Evolutionary conservation across 2,329 filamentous ascomycete species (phyloP).

Genomic region (Fusarium sp.): DNA sequence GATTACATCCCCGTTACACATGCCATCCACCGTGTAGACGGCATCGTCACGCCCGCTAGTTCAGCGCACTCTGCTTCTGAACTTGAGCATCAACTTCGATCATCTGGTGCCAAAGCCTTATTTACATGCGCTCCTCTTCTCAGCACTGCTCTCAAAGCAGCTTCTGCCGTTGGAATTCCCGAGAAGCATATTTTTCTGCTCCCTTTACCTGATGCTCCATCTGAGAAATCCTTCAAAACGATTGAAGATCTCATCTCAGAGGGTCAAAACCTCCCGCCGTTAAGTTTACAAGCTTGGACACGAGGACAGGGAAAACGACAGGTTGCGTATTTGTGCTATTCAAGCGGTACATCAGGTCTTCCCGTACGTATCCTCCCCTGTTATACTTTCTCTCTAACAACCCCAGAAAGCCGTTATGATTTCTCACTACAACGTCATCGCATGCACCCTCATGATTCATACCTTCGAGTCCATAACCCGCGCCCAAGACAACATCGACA

Average conservation of each 20-base stretch:
- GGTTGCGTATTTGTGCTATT: conserved; percentile 82
- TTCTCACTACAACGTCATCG: conserved; percentile 81
- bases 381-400: neutral
- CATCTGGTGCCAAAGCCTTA: conserved; percentile 75
- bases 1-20: conserved; percentile 82
- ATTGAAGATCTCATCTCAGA: conserved; percentile 73
- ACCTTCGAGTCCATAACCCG: conserved; percentile 54
- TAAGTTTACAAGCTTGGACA: conserved; percentile 66
- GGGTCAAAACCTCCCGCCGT: conserved; percentile 65
- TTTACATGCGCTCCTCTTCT: conserved; percentile 78
- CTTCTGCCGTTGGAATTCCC: conserved; percentile 70
- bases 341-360: conserved; percentile 81
- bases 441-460: conserved; percentile 75
- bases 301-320: conserved; percentile 74
- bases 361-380: conserved; percentile 61
- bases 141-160: conserved; percentile 71
- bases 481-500: conserved; percentile 53
- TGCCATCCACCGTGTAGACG: conserved; percentile 78
- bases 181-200: conserved; percentile 74
- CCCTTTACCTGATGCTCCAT: conserved; percentile 65
- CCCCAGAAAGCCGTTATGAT: conserved; percentile 85
- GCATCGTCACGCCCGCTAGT: conserved; percentile 79
- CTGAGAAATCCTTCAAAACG: conserved; percentile 65
- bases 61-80: conserved; percentile 77
- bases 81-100: conserved; percentile 76